Evolutionary conservation across 805 yeast species (phyloP), one percentile per base, ranked within the genome.

Genomic region (Yarrowia divulgata): DNA sequence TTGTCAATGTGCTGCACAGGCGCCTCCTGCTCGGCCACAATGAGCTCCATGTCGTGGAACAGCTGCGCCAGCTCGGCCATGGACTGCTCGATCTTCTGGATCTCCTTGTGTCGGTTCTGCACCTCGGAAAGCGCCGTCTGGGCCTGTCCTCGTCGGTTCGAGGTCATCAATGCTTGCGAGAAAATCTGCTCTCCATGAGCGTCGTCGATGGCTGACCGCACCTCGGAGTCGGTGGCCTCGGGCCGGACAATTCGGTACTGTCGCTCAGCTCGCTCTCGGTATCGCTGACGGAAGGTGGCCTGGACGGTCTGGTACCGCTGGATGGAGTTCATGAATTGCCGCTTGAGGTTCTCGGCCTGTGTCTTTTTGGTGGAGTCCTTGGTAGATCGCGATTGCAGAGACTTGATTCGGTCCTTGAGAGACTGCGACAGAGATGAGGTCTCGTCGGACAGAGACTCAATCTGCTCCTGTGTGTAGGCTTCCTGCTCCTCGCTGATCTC

Each of bases 61-160:
- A 95, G 86, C 82, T 91, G 97, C 50, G 96, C 91, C 80, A 95
- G 86, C 81, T 95, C 99, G 45, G 94, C 92, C 90, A 95, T 93
- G 70, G 97, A 90, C 81, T 91, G 88, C 81, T 94, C 98, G 80
- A 95, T 89, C 83, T 92, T 91, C 82, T 91, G 90, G 76, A 95
- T 87, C 82, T 95, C 98, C 78, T 90, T 89, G 82, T 95, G 98
- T 82, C 99, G 89, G 66, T 90, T 88, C 81, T 94, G 97, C 69
- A 95, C 98, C 81, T 95, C 98, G 75, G 92, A 91, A 74, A 95
- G 85, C 2, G 96, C 98, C 42, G 97, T 88, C 79, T 95, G 87
- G 52, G 98, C 98, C 81, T 95, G 97, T 69, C 81, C 81, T 39
- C 80, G 76, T 70, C 80, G 77, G 73, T 79, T 78, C 40, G 78